Conservation (phyloP, 2,329 filamentous ascomycete genomes). For the Endocalyx cinctus region DNA sequence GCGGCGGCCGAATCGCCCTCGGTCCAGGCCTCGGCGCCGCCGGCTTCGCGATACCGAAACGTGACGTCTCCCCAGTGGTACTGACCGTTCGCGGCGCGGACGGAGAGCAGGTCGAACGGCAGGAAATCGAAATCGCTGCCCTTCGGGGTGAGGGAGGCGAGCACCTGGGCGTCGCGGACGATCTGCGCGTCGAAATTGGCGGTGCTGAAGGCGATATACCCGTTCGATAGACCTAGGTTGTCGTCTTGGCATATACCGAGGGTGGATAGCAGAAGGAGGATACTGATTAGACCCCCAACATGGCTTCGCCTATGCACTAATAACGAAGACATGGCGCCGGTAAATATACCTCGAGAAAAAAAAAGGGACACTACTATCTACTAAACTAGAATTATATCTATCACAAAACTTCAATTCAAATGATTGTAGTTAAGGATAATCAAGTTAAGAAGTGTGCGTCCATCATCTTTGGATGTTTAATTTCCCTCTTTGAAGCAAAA, state of each 20-base stretch:
- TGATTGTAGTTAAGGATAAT: too few species aligned
- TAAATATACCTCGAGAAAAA: too few species aligned
- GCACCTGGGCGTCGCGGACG: conserved; percentile 40
- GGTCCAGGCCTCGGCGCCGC: conserved; percentile 35
- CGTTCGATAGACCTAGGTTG: conserved; percentile 33
- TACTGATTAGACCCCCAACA: conserved; percentile 2
- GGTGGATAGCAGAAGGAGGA: conserved; percentile 12
- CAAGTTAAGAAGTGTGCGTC: too few species aligned
- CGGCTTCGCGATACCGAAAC: conserved; percentile 44
- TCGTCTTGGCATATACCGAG: conserved; percentile 22
- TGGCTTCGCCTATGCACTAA: too few species aligned
- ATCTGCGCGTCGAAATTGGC: conserved; percentile 38
- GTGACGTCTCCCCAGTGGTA: conserved; percentile 58
- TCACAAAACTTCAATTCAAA: too few species aligned
- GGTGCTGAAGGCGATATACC: conserved; percentile 35
- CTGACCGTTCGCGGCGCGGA: conserved; percentile 44
- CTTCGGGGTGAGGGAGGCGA: conserved; percentile 41
- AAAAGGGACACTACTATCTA: too few species aligned
- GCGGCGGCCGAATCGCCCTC: conserved; percentile 40
- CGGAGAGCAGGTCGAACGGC: conserved; percentile 44
- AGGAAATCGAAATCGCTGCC: conserved; percentile 48
- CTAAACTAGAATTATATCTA: too few species aligned
- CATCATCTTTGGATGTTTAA: too few species aligned
- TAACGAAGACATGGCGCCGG: too few species aligned
- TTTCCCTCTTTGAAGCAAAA: too few species aligned